Percentiles rank a stretch among this genome's conserved stretches.
These are phyloP conservation scores for Arthrocladium fulminans DNA, from an alignment of 2,329 filamentous ascomycete species.

Conservation along the genomic window DNA sequence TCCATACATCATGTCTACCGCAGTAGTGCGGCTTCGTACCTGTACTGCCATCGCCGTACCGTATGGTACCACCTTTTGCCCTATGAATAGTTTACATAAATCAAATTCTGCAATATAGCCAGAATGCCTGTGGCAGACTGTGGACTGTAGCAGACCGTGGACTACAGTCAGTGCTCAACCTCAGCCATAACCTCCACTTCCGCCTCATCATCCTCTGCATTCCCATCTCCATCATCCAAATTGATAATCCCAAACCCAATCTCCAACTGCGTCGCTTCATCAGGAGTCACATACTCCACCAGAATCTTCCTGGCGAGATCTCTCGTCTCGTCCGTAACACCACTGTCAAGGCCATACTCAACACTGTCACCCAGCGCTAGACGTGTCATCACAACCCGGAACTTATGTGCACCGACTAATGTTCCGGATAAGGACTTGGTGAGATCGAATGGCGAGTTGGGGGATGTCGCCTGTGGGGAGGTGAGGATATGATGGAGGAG, in stretches of 20 bases:
- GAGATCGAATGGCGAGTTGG: slow-evolving; percentile 48
- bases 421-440: slow-evolving; percentile 61
- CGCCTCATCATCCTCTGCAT: slow-evolving; percentile 1
- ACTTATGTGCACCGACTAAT: slow-evolving; percentile 68
- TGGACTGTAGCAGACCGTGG: background rate
- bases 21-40: no score
- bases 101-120: no score
- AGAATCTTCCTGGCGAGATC: slow-evolving; percentile 75
- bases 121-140: no score
- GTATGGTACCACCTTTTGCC: no score
- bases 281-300: slow-evolving; percentile 70
- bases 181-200: slow-evolving; percentile 6
- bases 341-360: slow-evolving; percentile 56
- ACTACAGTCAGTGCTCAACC: background rate
- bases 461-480: background rate
- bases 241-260: slow-evolving; percentile 33
- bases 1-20: no score
- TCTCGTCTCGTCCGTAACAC: slow-evolving; percentile 67
- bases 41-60: no score
- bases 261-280: slow-evolving; percentile 58
- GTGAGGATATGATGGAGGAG: slow-evolving; percentile 52
- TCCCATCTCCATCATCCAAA: slow-evolving; percentile 23
- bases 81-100: background rate
- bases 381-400: slow-evolving; percentile 68
- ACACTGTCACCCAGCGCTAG: slow-evolving; percentile 78